These are phyloP conservation scores for Cercospora berteroae DNA, from an alignment of 2,329 filamentous ascomycete genomes.

Conservation along the genomic window DNA sequence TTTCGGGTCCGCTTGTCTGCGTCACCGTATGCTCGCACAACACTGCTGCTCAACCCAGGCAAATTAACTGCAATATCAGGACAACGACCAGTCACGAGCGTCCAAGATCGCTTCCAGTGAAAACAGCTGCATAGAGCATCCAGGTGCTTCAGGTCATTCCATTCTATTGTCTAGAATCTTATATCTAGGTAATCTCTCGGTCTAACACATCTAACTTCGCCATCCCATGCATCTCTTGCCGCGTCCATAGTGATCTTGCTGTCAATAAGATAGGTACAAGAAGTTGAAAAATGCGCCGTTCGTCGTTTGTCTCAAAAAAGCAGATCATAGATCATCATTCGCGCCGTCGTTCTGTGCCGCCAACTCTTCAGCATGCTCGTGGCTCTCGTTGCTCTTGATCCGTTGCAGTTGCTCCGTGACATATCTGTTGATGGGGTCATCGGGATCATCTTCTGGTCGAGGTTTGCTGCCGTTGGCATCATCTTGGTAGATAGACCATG, in stretches of 20 bases:
- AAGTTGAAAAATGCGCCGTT: neutral
- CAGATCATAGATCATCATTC: slow-evolving; percentile 19
- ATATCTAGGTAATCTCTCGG: neutral
- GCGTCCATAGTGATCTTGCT: neutral
- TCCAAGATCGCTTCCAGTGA: neutral
- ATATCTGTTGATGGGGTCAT: slow-evolving; percentile 72
- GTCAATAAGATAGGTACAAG: neutral
- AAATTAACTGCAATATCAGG: neutral
- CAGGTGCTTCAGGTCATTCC: neutral
- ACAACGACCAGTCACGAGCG: neutral
- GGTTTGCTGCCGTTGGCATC: slow-evolving; percentile 41
- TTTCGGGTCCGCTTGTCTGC: neutral
- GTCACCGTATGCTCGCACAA: neutral
- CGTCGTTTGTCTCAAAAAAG: neutral
- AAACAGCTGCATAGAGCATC: neutral
- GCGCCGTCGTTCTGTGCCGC: slow-evolving; percentile 50
- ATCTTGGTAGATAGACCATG: slow-evolving; percentile 53
- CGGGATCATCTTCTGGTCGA: slow-evolving; percentile 38
- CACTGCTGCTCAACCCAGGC: neutral
- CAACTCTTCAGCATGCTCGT: slow-evolving; percentile 61
- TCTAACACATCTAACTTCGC: neutral
- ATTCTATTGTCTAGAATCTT: neutral
- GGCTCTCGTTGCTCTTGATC: slow-evolving; percentile 60
- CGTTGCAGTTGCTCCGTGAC: slow-evolving; percentile 76
- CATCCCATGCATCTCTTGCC: neutral